These are phyloP conservation scores for Citrullus mucosospermus DNA, from an alignment of 306 rosid genomes.

Conservation along the genomic window DNA sequence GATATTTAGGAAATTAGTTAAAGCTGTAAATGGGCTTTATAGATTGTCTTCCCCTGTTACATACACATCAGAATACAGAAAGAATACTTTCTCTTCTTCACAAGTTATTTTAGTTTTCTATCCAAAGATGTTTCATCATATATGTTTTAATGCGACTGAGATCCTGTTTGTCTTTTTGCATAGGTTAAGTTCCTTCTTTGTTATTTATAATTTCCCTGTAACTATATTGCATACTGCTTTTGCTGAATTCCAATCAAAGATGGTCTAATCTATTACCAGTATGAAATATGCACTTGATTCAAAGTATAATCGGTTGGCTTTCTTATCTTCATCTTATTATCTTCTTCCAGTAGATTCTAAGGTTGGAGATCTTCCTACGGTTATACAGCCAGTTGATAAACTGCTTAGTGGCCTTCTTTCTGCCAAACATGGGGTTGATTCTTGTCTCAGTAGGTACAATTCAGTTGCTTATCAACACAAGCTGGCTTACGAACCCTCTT, in stretches of 20 bases:
- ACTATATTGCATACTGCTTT: not conserved
- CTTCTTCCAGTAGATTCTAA: not conserved
- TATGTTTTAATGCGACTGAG: not conserved
- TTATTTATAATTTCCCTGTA: not conserved
- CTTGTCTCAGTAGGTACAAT: constrained; percentile 60
- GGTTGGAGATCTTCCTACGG: not conserved
- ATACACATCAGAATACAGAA: not conserved
- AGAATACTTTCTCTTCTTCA: not conserved
- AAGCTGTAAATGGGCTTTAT: not conserved
- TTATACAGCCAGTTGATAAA: constrained; percentile 16
- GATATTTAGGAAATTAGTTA: not conserved
- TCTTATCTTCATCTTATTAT: not conserved
- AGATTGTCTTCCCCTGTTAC: not conserved
- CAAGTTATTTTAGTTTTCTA: not conserved
- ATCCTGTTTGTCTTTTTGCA: not conserved
- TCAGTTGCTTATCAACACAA: constrained; percentile 26
- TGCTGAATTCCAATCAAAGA: not conserved
- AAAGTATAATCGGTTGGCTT: not conserved
- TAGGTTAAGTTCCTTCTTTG: not conserved
- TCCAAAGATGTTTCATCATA: not conserved
- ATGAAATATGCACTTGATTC: not conserved
- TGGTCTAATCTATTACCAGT: not conserved
- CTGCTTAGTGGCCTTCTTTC: constrained; percentile 43
- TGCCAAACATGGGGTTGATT: constrained; percentile 30
- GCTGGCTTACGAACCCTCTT: constrained; percentile 34